phyloP scores from a whole-genome alignment of 495 filamentous ascomycete genomes.

The Talaromyces nanjingensis region DNA sequence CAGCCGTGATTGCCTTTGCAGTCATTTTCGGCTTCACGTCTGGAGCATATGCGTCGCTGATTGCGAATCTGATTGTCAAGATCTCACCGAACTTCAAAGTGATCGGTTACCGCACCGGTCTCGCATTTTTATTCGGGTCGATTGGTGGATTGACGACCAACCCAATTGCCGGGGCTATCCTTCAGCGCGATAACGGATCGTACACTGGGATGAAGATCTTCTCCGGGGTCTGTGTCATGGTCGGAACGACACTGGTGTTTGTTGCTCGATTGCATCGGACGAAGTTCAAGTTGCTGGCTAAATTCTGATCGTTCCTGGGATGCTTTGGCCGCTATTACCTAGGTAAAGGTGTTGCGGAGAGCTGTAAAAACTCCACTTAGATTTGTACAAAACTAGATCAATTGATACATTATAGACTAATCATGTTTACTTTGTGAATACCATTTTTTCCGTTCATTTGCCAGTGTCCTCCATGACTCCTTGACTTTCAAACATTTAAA shows the following conservation, averaged over 20 bases:
- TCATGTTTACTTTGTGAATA: not conserved
- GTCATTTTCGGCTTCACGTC: conserved; percentile 26
- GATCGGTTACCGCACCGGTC: conserved; percentile 21
- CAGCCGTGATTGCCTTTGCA: conserved; percentile 22
- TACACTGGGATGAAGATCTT: conserved; percentile 21
- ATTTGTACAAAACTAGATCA: not conserved
- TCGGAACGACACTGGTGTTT: conserved; percentile 36
- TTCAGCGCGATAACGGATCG: conserved; percentile 12
- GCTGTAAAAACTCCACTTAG: not conserved
- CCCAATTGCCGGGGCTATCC: conserved; percentile 54
- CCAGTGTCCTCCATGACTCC: not conserved
- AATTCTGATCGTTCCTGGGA: not conserved
- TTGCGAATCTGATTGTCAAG: conserved; percentile 19
- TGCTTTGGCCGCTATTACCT: not conserved
- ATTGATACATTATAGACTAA: not conserved
- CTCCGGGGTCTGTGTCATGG: conserved; percentile 17
- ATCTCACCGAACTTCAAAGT: conserved; percentile 19
- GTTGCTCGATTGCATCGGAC: not conserved
- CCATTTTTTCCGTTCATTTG: not conserved
- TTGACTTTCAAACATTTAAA: not conserved
- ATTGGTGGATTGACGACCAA: conserved; percentile 45
- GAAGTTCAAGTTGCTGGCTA: not conserved
- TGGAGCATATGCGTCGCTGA: conserved; percentile 27
- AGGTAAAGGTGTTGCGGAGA: not conserved
- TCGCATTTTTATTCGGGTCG: conserved; percentile 15